phyloP scores from a whole-genome alignment of 176 grass and related monocot species.

The Tillandsia fasciculata region DNA sequence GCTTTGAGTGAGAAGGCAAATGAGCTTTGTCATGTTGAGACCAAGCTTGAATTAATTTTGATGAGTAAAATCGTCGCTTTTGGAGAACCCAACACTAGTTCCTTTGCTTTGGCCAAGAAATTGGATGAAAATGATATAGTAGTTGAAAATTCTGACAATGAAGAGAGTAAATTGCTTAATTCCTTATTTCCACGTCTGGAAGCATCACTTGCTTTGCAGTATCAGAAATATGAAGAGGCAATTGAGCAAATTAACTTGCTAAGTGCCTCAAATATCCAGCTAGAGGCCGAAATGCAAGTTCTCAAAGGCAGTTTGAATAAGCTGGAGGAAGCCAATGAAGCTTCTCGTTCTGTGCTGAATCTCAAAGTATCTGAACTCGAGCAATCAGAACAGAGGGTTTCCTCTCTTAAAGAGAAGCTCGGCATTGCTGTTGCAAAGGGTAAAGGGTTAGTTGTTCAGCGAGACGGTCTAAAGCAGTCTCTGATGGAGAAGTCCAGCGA shows the following conservation, averaged over 20 bases:
- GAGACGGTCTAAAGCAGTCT: conserved; percentile 85
- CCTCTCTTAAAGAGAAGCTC: conserved; percentile 79
- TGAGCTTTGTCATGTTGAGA: conserved; percentile 44
- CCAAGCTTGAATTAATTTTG: conserved; percentile 50
- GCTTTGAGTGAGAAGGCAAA: conserved; percentile 54
- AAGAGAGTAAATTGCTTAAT: conserved; percentile 37
- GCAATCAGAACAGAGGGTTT: conserved; percentile 80
- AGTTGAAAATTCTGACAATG: conserved; percentile 20
- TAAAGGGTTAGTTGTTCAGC: conserved; percentile 86
- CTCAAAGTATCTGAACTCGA: conserved; percentile 62
- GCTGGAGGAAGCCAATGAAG: conserved; percentile 44
- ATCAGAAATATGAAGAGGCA: conserved; percentile 58
- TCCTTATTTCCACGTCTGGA: conserved; percentile 63
- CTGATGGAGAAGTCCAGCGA: conserved; percentile 69
- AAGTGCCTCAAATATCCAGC: conserved; percentile 48
- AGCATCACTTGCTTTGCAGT: conserved; percentile 40
- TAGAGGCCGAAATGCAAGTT: conserved; percentile 61
- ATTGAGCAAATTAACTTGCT: conserved; percentile 46
- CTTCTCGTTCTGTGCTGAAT: conserved; percentile 38
- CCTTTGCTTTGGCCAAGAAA: conserved; percentile 49
- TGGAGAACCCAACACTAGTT: conserved; percentile 55
- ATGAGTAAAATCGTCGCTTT: conserved; percentile 31
- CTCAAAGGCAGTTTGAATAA: conserved; percentile 47
- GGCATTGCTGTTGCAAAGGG: conserved; percentile 96
- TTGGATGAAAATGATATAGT: conserved; percentile 28